phyloP scores from a whole-genome alignment of 1,284 basidiomycete species.

The Anthracocystis setariae region DNA sequence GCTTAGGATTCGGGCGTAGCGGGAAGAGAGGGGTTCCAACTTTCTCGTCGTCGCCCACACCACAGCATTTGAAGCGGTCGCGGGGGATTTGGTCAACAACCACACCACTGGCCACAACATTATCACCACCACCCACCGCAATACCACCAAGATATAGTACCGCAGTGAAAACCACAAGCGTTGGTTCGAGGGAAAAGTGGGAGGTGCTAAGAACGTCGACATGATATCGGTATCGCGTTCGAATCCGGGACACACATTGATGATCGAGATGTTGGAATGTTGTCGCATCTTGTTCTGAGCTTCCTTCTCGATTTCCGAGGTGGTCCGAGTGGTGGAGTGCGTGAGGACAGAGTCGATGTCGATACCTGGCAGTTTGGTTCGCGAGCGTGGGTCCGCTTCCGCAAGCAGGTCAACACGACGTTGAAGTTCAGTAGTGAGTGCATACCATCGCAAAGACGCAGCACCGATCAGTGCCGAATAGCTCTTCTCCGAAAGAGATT shows the following conservation, averaged over 20 bases:
- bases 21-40: conserved; percentile 18
- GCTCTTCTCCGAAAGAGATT: conserved; percentile 17
- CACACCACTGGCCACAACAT: conserved; percentile 47
- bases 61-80: conserved; percentile 41
- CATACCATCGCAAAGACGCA: conserved; percentile 45
- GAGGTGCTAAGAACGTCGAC: conserved; percentile 27
- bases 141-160: background rate
- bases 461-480: conserved; percentile 42
- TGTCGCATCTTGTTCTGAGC: conserved; percentile 17
- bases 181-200: background rate
- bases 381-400: conserved; percentile 54
- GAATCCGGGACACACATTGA: conserved; percentile 64
- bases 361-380: conserved; percentile 54
- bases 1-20: conserved; percentile 14
- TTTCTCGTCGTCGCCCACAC: conserved; percentile 46
- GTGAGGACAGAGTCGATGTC: conserved; percentile 22
- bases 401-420: conserved; percentile 53
- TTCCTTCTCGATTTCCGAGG: background rate
- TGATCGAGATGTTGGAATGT: conserved; percentile 51
- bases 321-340: conserved; percentile 2
- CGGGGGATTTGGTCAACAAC: conserved; percentile 49
- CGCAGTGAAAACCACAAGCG: background rate
- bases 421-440: conserved; percentile 55
- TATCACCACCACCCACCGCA: conserved; percentile 22
- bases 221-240: conserved; percentile 51